Percentiles rank a stretch among this genome's conserved stretches.
phyloP scores from a whole-genome alignment of 768 basidiomycete species.

The Rhizopogon vesiculosus region DNA sequence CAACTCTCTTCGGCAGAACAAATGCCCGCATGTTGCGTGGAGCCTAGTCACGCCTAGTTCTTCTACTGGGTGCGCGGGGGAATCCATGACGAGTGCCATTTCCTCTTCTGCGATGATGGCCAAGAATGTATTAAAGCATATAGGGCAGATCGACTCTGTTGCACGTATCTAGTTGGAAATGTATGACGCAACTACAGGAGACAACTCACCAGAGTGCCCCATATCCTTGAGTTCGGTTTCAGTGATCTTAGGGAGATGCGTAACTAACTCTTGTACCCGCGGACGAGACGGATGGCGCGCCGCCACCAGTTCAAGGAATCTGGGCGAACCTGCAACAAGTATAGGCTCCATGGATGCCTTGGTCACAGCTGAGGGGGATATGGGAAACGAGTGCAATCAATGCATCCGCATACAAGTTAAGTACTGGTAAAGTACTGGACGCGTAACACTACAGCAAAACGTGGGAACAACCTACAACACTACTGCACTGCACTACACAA shows the following conservation, averaged over 20 bases:
- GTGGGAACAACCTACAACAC: conserved; percentile 21
- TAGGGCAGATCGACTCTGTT: conserved; percentile 67
- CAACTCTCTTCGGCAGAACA: conserved; percentile 84
- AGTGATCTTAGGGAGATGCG: conserved; percentile 43
- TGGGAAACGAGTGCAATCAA: neutral
- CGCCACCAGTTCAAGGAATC: neutral
- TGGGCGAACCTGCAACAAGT: neutral
- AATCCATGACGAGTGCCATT: conserved; percentile 69
- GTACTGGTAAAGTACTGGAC: neutral
- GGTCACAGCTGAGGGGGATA: neutral
- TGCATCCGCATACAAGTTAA: neutral
- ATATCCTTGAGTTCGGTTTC: conserved; percentile 44
- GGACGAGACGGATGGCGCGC: conserved; percentile 16
- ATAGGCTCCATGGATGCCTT: neutral
- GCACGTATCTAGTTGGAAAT: neutral
- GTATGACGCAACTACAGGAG: neutral
- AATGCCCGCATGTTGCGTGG: conserved; percentile 50
- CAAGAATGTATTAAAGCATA: conserved; percentile 68
- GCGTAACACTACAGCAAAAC: conserved; percentile 7
- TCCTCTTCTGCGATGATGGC: conserved; percentile 74
- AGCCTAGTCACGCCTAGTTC: conserved; percentile 68
- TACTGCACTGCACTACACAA: neutral
- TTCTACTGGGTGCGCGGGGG: conserved; percentile 68
- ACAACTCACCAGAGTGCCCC: conserved; percentile 40
- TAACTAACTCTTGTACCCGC: conserved; percentile 35